Evolutionary conservation across 805 yeast genomes (phyloP).

Genomic region (Isabelozyma rhagii): DNA sequence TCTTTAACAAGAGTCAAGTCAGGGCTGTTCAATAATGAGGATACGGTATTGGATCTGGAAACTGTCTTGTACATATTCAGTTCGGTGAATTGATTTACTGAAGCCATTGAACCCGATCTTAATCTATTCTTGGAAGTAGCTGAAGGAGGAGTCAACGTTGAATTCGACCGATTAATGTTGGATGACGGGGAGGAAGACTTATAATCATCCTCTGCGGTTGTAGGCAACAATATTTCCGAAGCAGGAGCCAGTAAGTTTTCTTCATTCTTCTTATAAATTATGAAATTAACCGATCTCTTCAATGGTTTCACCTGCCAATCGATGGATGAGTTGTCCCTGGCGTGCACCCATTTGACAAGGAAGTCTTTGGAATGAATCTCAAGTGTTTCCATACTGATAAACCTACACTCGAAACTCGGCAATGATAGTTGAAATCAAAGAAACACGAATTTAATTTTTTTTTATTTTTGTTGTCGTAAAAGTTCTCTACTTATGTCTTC

Average conservation of each 20-base stretch:
- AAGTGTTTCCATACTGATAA: conserved; percentile 68
- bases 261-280: conserved; percentile 31
- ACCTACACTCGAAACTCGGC: too few species aligned
- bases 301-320: conserved; percentile 82
- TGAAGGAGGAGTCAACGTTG: neutral
- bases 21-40: conserved; percentile 34
- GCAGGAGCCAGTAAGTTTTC: neutral
- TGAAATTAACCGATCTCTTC: conserved; percentile 39
- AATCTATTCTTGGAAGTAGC: conserved; percentile 1
- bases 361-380: conserved; percentile 89
- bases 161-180: neutral
- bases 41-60: conserved; percentile 37
- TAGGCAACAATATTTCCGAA: conserved; percentile 12
- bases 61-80: conserved; percentile 27
- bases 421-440: too few species aligned
- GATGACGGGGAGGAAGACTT: conserved; percentile 4
- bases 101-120: conserved; percentile 28
- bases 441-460: too few species aligned
- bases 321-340: conserved; percentile 62
- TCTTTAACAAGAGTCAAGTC: conserved; percentile 54
- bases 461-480: too few species aligned
- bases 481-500: too few species aligned
- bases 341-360: conserved; percentile 86
- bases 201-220: neutral
- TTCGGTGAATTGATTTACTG: conserved; percentile 33